These are phyloP conservation scores for Leucosporidium yakuticum DNA, from an alignment of 768 basidiomycete species.

Conservation along the genomic window DNA sequence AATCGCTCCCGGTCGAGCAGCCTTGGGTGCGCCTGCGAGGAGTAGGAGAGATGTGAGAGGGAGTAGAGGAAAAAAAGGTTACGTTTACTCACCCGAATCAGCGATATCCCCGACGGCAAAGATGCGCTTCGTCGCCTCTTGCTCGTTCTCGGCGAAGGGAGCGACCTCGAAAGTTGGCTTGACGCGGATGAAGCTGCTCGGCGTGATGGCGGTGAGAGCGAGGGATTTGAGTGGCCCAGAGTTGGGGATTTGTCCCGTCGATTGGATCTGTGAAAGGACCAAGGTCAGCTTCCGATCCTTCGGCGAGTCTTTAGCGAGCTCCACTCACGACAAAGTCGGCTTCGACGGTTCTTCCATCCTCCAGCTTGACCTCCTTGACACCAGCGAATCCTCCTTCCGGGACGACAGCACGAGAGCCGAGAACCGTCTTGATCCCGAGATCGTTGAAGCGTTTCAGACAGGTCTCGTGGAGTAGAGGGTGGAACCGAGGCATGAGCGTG, in stretches of 20 bases:
- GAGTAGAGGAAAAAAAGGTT: neutral
- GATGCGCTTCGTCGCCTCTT: constrained; percentile 39
- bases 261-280: constrained; percentile 46
- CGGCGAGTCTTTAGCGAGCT: neutral
- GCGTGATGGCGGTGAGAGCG: constrained; percentile 37
- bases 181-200: constrained; percentile 49
- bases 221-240: constrained; percentile 49
- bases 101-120: constrained; percentile 62
- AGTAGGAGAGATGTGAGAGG: neutral
- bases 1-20: constrained; percentile 42
- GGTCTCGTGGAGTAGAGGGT: constrained; percentile 51
- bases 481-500: constrained; percentile 55
- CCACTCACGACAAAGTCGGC: constrained; percentile 53
- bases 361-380: constrained; percentile 46
- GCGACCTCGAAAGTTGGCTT: constrained; percentile 53
- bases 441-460: constrained; percentile 48
- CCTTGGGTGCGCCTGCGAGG: constrained; percentile 52
- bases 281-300: neutral
- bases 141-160: neutral
- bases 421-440: constrained; percentile 51
- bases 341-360: constrained; percentile 51
- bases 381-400: constrained; percentile 43
- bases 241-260: constrained; percentile 60
- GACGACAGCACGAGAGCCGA: constrained; percentile 47
- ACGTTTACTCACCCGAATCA: constrained; percentile 46